Evolutionary conservation across 2,329 filamentous ascomycete species (phyloP), one percentile per base, ranked within the genome.

Genomic region (Nemania sp.): DNA sequence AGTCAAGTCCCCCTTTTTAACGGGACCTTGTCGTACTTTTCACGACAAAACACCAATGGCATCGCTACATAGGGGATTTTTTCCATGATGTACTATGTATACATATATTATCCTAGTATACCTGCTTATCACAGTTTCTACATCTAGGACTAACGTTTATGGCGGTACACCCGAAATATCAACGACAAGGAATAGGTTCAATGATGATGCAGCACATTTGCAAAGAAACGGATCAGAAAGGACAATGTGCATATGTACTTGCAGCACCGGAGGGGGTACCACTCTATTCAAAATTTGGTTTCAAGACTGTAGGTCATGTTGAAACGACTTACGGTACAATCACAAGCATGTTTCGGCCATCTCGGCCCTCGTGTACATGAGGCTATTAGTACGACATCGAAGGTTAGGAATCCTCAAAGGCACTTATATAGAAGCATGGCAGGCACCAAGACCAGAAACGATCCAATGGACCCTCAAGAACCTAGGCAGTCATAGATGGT

Each of bases 241-340:
- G 49, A 54, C 53, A 47, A 59, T 59, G 47, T 54, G 51, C 55
- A 52, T 61, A 57, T 54, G 56, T 61, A n/a, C 53, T 61, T 15
- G 58, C 60, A 54, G 55, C 55, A 22, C 58, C 49, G 24, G 55
- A 59, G 22, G 48, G 60, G 24, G 53, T 59, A 46, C 40, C 22
- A 39, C 44, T 59, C n/a, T 60, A 62, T 51, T 36, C 46, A 46
- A 59, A 58, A 36, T 60, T 60, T 55, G 55, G 52, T 49, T 61
- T 62, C 34, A 33, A 60, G 45, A 60, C 44, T 59, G 50, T 59
- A 24, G 55, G 60, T 52, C 37, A 47, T 46, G 54, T 59, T 53
- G 39, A 60, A 48, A 57, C 57, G 33, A 22, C 49, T 51, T 46
- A 57, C 23, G 54, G 55, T 26, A 33, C 33, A 48, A 57, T 60